Evolutionary conservation across 2,329 filamentous ascomycete genomes (phyloP), one percentile per base, ranked within the genome.

Genomic region (Aureobasidium sp.): DNA sequence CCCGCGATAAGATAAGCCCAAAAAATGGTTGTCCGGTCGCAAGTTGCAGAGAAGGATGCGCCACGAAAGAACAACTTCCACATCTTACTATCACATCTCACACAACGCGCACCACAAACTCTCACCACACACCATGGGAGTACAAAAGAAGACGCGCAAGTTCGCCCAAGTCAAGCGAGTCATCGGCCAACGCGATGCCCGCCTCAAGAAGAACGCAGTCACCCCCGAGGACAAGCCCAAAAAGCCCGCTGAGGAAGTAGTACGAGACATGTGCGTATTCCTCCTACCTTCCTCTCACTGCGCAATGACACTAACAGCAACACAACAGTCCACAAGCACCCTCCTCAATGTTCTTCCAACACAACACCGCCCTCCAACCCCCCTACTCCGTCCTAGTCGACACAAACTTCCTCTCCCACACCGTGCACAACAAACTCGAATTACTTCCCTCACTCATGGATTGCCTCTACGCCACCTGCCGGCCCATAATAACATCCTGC

Each of bases 361-460:
- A 90, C 80, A 97, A 97, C 77, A 88, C 87, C 59, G 88, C 90
- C 59, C 84, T 97, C 48, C 85, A 90, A 11, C 91, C 92, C 3
- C 91, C 91, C 1, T 95, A 96, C 78, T 81, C 78, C 54, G 83
- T 93, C 61, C 83, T 95, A 10, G 82, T 94, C 70, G 90, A 96
- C 74, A 93, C 91, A 73, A 96, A 96, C 73, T 96, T 96, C 72
- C 82, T 96, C 65, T 90, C 86, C 42, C 91, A 96, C 75, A 94
- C 91, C 0, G 90, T 97, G 2, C 89, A 92, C 74, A 85, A 88
- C 67, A 97, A 99, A 77, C 84, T 97, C 25, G 90, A 92, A 37
- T 79, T 97, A 13, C 82, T 96, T 25, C 87, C 93, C 64, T 86
- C 88, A 3, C 90, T 97, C 79, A 96, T 97, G 90, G 91, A 97